Percentiles rank a stretch among this genome's conserved stretches.
Evolutionary conservation across 495 filamentous ascomycete genomes (phyloP).

Genomic region (Lepidopterella palustris): DNA sequence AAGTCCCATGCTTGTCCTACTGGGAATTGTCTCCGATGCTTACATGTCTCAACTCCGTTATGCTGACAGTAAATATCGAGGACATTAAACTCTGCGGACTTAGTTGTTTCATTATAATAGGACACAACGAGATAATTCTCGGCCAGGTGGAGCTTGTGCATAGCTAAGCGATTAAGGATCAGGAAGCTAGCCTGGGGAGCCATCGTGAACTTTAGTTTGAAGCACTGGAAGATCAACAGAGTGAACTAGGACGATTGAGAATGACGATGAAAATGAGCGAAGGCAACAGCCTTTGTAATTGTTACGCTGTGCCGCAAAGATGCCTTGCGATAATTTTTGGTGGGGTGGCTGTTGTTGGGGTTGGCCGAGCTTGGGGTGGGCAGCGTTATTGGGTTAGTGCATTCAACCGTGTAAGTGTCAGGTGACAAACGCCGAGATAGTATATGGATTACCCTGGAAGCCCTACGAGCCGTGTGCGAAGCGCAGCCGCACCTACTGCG

Average conservation of each 20-base stretch:
- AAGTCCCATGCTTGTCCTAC: background rate
- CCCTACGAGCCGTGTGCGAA: too few relatives aligned
- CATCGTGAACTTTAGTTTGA: background rate
- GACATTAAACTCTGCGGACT: background rate
- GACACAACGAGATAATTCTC: slow-evolving; percentile 1
- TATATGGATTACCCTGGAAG: too few relatives aligned
- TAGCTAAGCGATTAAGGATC: background rate
- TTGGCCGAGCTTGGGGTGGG: too few relatives aligned
- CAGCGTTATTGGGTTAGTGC: too few relatives aligned
- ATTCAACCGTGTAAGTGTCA: too few relatives aligned
- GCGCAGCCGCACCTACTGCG: too few relatives aligned
- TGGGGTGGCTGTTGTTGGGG: too few relatives aligned
- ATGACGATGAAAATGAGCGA: background rate
- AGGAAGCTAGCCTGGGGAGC: background rate
- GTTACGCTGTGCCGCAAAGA: background rate
- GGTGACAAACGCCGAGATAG: too few relatives aligned
- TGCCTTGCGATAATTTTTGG: too few relatives aligned
- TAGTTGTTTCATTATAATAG: background rate
- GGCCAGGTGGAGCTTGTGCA: background rate
- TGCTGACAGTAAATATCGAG: slow-evolving; percentile 1
- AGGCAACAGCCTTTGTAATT: slow-evolving; percentile 1
- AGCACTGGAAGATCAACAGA: background rate
- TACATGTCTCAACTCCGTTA: background rate
- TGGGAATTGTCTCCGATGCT: slow-evolving; percentile 1
- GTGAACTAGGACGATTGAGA: background rate